Percentiles rank a stretch among this genome's conserved stretches.
These are phyloP conservation scores for Bothriochloa decipiens DNA, from an alignment of 176 grass and related monocot species.

Conservation along the genomic window DNA sequence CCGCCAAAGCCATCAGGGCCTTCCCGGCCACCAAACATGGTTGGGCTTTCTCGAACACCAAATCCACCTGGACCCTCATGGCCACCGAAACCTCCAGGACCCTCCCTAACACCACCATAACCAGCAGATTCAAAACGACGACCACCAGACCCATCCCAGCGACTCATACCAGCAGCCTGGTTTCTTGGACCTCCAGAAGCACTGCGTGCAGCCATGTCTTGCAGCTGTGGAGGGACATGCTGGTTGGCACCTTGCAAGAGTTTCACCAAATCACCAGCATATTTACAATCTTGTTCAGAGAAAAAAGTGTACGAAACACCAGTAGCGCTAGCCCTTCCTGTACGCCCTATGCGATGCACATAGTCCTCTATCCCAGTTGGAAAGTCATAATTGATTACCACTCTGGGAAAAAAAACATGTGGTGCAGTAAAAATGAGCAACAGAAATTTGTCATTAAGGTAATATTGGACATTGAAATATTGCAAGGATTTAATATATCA, in stretches of 20 bases:
- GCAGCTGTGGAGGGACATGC: slow-evolving; percentile 81
- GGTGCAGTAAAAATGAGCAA: slow-evolving; percentile 29
- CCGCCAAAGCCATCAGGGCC: slow-evolving; percentile 50
- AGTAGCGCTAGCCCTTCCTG: slow-evolving; percentile 90
- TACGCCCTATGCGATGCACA: slow-evolving; percentile 94
- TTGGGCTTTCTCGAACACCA: background rate
- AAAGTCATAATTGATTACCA: slow-evolving; percentile 98
- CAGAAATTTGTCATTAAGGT: background rate
- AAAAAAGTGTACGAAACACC: slow-evolving; percentile 91
- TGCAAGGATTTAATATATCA: slow-evolving; percentile 22
- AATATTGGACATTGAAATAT: slow-evolving; percentile 27
- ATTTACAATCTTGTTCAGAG: slow-evolving; percentile 88
- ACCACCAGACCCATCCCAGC: slow-evolving; percentile 54
- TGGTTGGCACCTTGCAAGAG: slow-evolving; percentile 92
- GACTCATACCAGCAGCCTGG: slow-evolving; percentile 57
- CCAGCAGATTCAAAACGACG: slow-evolving; percentile 53
- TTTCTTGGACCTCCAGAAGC: slow-evolving; percentile 48
- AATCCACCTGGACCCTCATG: background rate
- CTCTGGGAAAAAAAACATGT: slow-evolving; percentile 61
- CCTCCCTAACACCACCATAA: slow-evolving; percentile 64
- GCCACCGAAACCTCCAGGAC: slow-evolving; percentile 44
- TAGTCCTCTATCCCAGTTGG: slow-evolving; percentile 95
- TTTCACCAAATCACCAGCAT: slow-evolving; percentile 91
- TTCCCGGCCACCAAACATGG: slow-evolving; percentile 37
- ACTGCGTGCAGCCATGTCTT: slow-evolving; percentile 72